phyloP scores from a whole-genome alignment of 345 rosid genomes.

The Citropsis articulata region DNA sequence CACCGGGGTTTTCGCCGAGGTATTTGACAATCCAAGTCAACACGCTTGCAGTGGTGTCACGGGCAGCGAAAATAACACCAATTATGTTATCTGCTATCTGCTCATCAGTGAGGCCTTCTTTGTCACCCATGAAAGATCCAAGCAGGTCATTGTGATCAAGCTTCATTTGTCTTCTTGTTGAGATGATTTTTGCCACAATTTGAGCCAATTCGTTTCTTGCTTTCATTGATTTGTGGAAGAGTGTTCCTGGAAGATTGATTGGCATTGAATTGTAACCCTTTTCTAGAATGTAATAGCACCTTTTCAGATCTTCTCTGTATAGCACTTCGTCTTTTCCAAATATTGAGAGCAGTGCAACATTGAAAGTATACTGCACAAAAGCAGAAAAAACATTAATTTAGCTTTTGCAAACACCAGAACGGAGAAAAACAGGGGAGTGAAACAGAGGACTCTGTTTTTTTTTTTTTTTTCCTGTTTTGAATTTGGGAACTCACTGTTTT shows the following conservation, averaged over 20 bases:
- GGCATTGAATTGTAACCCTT: constrained; percentile 99
- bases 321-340: constrained; percentile 66
- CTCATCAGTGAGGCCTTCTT: constrained; percentile 63
- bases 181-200: constrained; percentile 60
- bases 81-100: constrained; percentile 88
- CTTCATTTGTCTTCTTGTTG: constrained; percentile 45
- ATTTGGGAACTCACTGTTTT: constrained; percentile 52
- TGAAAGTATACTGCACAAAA: constrained; percentile 67
- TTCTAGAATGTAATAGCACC: constrained; percentile 87
- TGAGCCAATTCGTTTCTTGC: constrained; percentile 77
- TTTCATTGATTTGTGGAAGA: constrained; percentile 82
- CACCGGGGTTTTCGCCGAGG: constrained; percentile 62
- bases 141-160: constrained; percentile 55
- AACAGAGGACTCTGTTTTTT: constrained; percentile 35
- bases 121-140: constrained; percentile 76
- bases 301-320: constrained; percentile 76
- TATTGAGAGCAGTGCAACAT: constrained; percentile 73
- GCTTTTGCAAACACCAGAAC: not conserved
- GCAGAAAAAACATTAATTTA: not conserved
- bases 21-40: constrained; percentile 87
- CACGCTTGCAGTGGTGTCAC: constrained; percentile 86
- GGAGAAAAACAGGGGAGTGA: constrained; percentile 6
- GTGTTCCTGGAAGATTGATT: constrained; percentile 84
- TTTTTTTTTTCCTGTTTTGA: constrained; percentile 7
- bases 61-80: constrained; percentile 86